A percentile compares a stretch with the other conserved stretches of the same genome.
Evolutionary conservation across 2,329 filamentous ascomycete genomes (phyloP).

Genomic region (Ceratocystiopsis sp.): DNA sequence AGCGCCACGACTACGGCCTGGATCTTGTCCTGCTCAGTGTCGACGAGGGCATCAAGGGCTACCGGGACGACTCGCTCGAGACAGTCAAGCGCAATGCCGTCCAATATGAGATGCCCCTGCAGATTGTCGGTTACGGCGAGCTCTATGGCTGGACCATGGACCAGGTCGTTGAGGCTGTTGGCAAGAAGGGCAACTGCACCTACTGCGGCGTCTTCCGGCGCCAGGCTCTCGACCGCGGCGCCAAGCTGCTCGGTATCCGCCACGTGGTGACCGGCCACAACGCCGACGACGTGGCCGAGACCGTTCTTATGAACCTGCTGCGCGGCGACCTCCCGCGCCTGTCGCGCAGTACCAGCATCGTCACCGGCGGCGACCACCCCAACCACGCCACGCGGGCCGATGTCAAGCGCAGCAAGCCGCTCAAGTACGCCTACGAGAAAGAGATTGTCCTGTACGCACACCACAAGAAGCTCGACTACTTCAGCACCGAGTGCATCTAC

Average conservation of each 20-base stretch:
- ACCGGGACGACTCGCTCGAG: conserved; percentile 87
- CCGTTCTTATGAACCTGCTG: conserved; percentile 91
- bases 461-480: conserved; percentile 93
- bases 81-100: conserved; percentile 87
- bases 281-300: conserved; percentile 93
- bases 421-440: conserved; percentile 98
- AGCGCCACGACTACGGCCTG: conserved; percentile 71
- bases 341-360: conserved; percentile 75
- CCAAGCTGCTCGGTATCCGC: conserved; percentile 68
- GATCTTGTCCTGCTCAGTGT: conserved; percentile 79
- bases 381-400: conserved; percentile 64
- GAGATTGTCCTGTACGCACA: conserved; percentile 97
- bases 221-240: conserved; percentile 84
- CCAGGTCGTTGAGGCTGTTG: conserved; percentile 87
- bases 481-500: conserved; percentile 97
- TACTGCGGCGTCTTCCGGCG: conserved; percentile 94
- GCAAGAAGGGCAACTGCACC: conserved; percentile 97
- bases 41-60: conserved; percentile 94
- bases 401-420: conserved; percentile 86
- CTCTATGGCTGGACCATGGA: conserved; percentile 99
- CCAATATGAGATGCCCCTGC: conserved; percentile 81
- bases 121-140: conserved; percentile 84
- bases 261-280: conserved; percentile 98
- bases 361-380: conserved; percentile 54
- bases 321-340: conserved; percentile 78